These are phyloP conservation scores for Dothiorella sarmentorum DNA, from an alignment of 2,329 filamentous ascomycete genomes.

Conservation along the genomic window DNA sequence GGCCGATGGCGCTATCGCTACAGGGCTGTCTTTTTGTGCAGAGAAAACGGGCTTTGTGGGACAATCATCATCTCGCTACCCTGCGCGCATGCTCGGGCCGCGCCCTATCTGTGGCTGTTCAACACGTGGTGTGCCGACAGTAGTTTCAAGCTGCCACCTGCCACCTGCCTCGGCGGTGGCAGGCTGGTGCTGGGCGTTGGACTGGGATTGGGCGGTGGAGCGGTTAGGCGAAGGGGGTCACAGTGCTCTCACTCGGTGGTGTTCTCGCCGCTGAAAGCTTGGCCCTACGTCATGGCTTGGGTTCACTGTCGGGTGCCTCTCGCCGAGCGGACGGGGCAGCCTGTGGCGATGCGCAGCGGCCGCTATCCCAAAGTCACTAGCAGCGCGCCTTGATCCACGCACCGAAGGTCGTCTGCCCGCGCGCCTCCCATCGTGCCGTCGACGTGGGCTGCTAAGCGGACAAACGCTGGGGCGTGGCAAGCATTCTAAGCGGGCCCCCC, in stretches of 20 bases:
- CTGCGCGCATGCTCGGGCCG: constrained; percentile 11
- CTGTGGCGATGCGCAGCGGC: neutral
- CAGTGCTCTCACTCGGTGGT: neutral
- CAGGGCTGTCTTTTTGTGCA: no score
- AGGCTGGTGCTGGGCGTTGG: no score
- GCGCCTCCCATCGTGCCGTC: constrained; percentile 9
- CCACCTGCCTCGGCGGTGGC: no score
- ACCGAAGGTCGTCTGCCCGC: constrained; percentile 9
- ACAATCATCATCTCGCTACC: constrained; percentile 15
- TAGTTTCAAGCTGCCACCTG: no score
- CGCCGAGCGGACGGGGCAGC: neutral
- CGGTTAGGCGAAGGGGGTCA: neutral
- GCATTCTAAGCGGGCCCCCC: constrained; percentile 6
- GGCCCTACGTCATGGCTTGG: constrained; percentile 3
- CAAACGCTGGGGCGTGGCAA: neutral
- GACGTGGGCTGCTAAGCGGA: neutral
- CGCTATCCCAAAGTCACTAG: constrained; percentile 7
- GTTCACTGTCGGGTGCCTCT: neutral
- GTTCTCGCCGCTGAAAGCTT: constrained; percentile 4
- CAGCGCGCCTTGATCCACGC: constrained; percentile 15
- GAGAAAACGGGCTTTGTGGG: no score
- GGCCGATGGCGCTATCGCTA: constrained; percentile 1
- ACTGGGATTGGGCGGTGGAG: constrained; percentile 7
- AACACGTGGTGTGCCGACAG: constrained; percentile 6
- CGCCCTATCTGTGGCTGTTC: constrained; percentile 1